Evolutionary conservation across 345 rosid genomes (phyloP), one percentile per base, ranked within the genome.

Genomic region (Gossypium herbaceum): DNA sequence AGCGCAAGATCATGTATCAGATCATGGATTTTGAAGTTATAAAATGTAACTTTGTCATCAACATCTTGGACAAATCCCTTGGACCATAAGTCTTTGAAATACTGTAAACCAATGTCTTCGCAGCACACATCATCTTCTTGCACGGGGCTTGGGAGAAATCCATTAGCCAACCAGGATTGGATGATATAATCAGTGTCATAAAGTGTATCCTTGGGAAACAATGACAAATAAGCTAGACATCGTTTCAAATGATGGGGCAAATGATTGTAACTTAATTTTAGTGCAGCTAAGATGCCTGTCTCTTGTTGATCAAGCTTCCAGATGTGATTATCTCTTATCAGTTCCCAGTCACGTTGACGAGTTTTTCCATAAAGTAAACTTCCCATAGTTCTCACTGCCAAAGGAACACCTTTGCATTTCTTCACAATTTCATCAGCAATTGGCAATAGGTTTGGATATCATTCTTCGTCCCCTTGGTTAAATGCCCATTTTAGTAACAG

Each of bases 171-270:
- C 64, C 64, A 60, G 34, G 4, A 60, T 25, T 24, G 64, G 41
- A 60, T 60, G n/a, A 61, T 29, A 61, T 61, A 29, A 13, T 61
- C 66, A 61, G 19, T 61, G 44, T 12, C 43, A 13, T 61, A 29
- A 1, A 1, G 0, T 13, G 43, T 12, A 61, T 61, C 66, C 44
- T 61, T 61, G 17, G 41, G 41, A 61, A 25, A 41, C 43, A 69
- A 13, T 11, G 77, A 66, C 20, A 73, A 61, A 59, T n/a, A 79
- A 1, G 48, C 71, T 61, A 78, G 70, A 20, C 81, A 73, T 25
- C 50, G 22, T 29, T 78, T 48, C 52, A 78, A 73, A n/a, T 68
- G 41, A 27, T 71, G 12, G 4, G 39, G 56, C 56, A 54, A 54
- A 54, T 54, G 58, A 2, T 17, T 54, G n/a, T 54, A n/a, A 12